Evolutionary conservation across 2,329 filamentous ascomycete genomes (phyloP).

Genomic region (Fonsecaea multimorphosa): DNA sequence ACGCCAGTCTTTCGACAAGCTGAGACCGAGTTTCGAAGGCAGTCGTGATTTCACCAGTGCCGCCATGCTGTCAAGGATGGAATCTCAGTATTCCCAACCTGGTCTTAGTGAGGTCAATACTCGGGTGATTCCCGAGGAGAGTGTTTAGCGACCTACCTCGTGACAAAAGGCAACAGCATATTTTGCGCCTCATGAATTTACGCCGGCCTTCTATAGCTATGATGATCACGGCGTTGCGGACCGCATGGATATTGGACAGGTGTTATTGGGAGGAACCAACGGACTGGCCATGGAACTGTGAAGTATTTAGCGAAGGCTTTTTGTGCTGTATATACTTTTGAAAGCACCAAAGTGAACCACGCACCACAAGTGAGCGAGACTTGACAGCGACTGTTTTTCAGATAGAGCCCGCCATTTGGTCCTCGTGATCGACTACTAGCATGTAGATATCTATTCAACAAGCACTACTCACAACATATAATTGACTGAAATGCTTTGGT

Average conservation of each 20-base stretch:
- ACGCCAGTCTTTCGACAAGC: slow-evolving; percentile 83
- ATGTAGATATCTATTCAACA: neutral
- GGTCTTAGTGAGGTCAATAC: slow-evolving; percentile 30
- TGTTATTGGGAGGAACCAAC: neutral
- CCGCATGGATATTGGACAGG: slow-evolving; percentile 3
- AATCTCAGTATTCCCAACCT: slow-evolving; percentile 68
- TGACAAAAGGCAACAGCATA: slow-evolving; percentile 18
- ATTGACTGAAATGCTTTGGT: neutral
- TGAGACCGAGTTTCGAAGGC: slow-evolving; percentile 81
- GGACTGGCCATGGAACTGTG: slow-evolving; percentile 4
- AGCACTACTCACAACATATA: neutral
- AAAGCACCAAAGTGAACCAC: slow-evolving; percentile 20
- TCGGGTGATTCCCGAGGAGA: slow-evolving; percentile 30
- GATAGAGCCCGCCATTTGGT: neutral
- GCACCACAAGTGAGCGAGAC: neutral
- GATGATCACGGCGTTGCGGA: slow-evolving; percentile 10
- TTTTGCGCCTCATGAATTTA: slow-evolving; percentile 28
- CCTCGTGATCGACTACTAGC: neutral
- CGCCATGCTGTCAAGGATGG: slow-evolving; percentile 80
- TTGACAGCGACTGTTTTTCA: neutral
- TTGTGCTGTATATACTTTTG: slow-evolving; percentile 29
- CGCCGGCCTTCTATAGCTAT: slow-evolving; percentile 25
- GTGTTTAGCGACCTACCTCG: slow-evolving; percentile 7
- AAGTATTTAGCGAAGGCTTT: slow-evolving; percentile 26
- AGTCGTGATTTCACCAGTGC: slow-evolving; percentile 92